Base-by-base conservation (phyloP, 306 rosid species). In the Prunus mume region DNA sequence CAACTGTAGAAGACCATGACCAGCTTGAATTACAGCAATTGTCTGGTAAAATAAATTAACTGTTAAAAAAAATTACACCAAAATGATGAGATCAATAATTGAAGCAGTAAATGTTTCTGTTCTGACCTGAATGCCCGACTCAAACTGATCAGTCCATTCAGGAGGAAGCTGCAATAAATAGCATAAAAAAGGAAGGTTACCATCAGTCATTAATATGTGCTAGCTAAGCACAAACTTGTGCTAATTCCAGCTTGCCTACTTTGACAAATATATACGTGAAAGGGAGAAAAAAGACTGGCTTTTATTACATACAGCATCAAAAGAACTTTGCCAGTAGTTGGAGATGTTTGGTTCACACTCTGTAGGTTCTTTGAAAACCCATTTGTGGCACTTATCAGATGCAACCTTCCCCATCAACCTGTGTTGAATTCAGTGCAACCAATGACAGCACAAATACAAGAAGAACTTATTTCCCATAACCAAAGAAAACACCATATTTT, bases 361-460 rank as follows among this genome's bases (percentile, higher is more conserved):
- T 15, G 98, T 87, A 60, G 98, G 99, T 68, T 96, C 99, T 86
- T 96, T 96, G 84, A 92, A 96, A 72, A 96, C 99, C 99, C 99
- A 96, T 85, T 96, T 96, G 85, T 96, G 99, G 76, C 99, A 96
- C 91, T 96, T 93, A 93, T 96, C 99, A 79, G 99, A 96, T 75
- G 99, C 99, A 83, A 96, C 99, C 83, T 96, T 96, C 68, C 99
- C 99, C 99, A 96, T 96, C 85, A 96, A 86, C 96, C 99, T 92
- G 87, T 73, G 9, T 63, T 58, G 60, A 74, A 69, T 43, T 47
- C 28, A 75, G 38, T 19, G 25, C 75, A 78, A 32, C 86, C 78
- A 85, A 82, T 87, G 77, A 84, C 15, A 74, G 20, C 74, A 63
- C 73, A 34, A 13, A 32, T 10, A 19, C 69, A 10, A 8, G 57